Evolutionary conservation across 352 stramenopile genomes (phyloP).

Genomic region (Pythium coloratum): DNA sequence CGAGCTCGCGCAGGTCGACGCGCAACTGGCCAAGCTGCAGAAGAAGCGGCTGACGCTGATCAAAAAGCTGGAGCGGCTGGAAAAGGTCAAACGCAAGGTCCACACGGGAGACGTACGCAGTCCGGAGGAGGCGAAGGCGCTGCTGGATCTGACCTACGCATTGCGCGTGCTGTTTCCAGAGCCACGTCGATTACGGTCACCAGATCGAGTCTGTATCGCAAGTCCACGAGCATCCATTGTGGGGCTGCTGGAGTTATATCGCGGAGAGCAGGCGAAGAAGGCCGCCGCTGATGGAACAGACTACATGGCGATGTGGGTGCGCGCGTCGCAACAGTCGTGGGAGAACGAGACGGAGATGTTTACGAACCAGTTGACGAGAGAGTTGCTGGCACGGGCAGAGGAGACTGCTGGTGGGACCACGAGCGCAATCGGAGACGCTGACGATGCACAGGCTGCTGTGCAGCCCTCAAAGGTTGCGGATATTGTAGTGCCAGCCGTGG

Average conservation of each 20-base stretch:
- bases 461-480: background rate
- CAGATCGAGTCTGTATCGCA: background rate
- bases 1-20: slow-evolving; percentile 52
- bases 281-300: background rate
- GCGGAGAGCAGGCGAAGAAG: slow-evolving; percentile 1
- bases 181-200: background rate
- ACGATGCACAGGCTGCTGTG: background rate
- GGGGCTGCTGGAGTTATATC: slow-evolving; percentile 12
- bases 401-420: slow-evolving; percentile 9
- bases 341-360: slow-evolving; percentile 1
- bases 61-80: slow-evolving; percentile 48
- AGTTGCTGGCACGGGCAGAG: background rate
- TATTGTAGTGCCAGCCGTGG: slow-evolving; percentile 30
- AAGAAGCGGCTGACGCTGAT: slow-evolving; percentile 45
- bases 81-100: slow-evolving; percentile 50
- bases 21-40: slow-evolving; percentile 43
- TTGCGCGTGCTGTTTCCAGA: slow-evolving; percentile 22
- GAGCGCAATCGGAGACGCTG: slow-evolving; percentile 13
- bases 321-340: slow-evolving; percentile 9
- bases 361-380: background rate
- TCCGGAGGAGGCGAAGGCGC: background rate
- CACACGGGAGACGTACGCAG: slow-evolving; percentile 36
- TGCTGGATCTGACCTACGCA: slow-evolving; percentile 16
- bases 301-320: slow-evolving; percentile 25
- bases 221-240: background rate